Percentiles rank a stretch among this genome's conserved stretches.
Conservation (phyloP, 2,329 filamentous ascomycete genomes). For the Calcarisporium arbuscula region DNA sequence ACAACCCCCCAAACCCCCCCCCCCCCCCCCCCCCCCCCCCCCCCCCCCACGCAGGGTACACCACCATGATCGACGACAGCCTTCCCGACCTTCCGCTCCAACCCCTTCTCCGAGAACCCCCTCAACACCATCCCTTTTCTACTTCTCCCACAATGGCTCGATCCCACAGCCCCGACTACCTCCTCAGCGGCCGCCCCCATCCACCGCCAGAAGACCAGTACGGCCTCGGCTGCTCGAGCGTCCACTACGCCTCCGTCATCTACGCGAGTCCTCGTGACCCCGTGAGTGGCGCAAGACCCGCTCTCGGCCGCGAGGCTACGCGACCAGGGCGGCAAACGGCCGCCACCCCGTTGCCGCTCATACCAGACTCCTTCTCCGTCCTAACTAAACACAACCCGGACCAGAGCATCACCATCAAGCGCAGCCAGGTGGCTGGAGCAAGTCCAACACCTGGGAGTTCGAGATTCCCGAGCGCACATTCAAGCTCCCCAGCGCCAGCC, state of each 20-base stretch:
- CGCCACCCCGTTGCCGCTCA: slow-evolving; percentile 54
- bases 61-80: slow-evolving; percentile 83
- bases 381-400: slow-evolving; percentile 95
- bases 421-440: slow-evolving; percentile 74
- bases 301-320: slow-evolving; percentile 77
- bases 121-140: slow-evolving; percentile 52
- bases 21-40: not conserved
- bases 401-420: slow-evolving; percentile 66
- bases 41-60: not conserved
- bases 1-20: too few species aligned
- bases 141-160: slow-evolving; percentile 65
- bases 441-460: slow-evolving; percentile 80
- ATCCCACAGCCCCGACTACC: slow-evolving; percentile 75
- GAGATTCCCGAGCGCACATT: slow-evolving; percentile 86
- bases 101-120: slow-evolving; percentile 44
- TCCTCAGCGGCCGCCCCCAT: slow-evolving; percentile 65
- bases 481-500: slow-evolving; percentile 68
- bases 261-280: slow-evolving; percentile 81
- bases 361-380: slow-evolving; percentile 74
- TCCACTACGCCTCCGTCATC: slow-evolving; percentile 71
- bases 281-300: slow-evolving; percentile 78
- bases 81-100: slow-evolving; percentile 66
- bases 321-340: slow-evolving; percentile 57
- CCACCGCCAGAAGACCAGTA: slow-evolving; percentile 75
- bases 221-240: slow-evolving; percentile 77